These are phyloP conservation scores for Malassezia yamatoensis DNA, from an alignment of 1,284 basidiomycete species.

Conservation along the genomic window DNA sequence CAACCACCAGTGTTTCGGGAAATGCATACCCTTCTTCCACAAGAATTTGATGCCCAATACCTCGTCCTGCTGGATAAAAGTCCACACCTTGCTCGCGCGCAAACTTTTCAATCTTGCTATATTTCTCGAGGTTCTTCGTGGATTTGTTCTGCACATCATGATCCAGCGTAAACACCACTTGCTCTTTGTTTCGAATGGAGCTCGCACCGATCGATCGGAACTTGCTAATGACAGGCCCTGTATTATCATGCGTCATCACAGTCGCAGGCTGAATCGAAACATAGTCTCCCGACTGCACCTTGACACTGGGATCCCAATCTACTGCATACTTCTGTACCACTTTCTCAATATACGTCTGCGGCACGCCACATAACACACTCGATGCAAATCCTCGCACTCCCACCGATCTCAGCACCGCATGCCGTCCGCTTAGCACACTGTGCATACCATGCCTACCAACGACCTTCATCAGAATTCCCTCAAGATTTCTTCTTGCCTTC, in stretches of 20 bases:
- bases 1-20: slow-evolving; percentile 53
- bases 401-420: neutral
- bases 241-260: slow-evolving; percentile 71
- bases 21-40: slow-evolving; percentile 46
- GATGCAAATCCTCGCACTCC: slow-evolving; percentile 2
- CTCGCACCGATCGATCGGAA: slow-evolving; percentile 92
- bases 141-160: slow-evolving; percentile 98
- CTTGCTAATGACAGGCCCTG: slow-evolving; percentile 81
- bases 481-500: no score
- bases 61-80: slow-evolving; percentile 93
- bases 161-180: slow-evolving; percentile 91
- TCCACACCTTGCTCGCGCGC: slow-evolving; percentile 76
- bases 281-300: slow-evolving; percentile 88
- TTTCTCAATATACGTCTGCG: slow-evolving; percentile 89
- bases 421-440: neutral
- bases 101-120: slow-evolving; percentile 81
- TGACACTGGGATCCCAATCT: slow-evolving; percentile 57
- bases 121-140: slow-evolving; percentile 85
- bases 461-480: neutral
- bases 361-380: neutral
- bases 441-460: neutral
- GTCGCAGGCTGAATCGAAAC: slow-evolving; percentile 96
- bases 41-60: slow-evolving; percentile 62
- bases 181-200: slow-evolving; percentile 67
- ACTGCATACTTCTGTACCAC: slow-evolving; percentile 95